Base-by-base conservation (phyloP, 225 moss, liverwort and hornwort genomes). In the Polytrichum formosum region DNA sequence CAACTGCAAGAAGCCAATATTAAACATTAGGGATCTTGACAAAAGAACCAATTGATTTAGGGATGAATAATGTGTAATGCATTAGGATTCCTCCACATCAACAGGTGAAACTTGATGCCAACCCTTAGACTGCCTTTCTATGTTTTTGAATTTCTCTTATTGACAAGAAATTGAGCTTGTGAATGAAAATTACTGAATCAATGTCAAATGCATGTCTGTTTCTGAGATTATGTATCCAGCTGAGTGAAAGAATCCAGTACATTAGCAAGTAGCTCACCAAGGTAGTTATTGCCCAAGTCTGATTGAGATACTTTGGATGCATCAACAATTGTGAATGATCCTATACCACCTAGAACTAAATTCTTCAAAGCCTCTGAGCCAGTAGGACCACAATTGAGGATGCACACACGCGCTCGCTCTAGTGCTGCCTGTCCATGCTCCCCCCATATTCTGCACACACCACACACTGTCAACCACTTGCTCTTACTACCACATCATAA, bases 351-450 rank as follows among this genome's bases (percentile, higher is more conserved):
- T 16, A 98, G 80, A 25, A 98, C 98, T 37, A 98, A 79, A 83
- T 98, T 92, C 72, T 98, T 98, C 55, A 98, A 64, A 7, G 94
- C 85, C 80, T 98, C 98, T 17, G 98, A 92, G 37, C 98, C 98
- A 5, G 98, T 98, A 5, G 98, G 98, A 56, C 98, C 94, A 72
- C 88, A 91, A 78, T 98, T 98, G 65, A 98, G 88, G 28, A 98
- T 88, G 75, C 98, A 98, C 33, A 98, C 81, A 53, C 84, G 90
- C 22, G 98, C 94, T 67, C 85, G 78, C 73, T 98, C 98, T 63
- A 98, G 81, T 60, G 98, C 90, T 72, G 87, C 75, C 78, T 98
- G 98, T 26, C 98, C 98, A 71, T 98, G 98, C 78, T 98, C 98
- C 28, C 98, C 98, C 97, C 94, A 98, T 83, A 98, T 88, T 83